These are phyloP conservation scores for Monosporascus sp. DNA, from an alignment of 2,329 filamentous ascomycete species.

Conservation along the genomic window DNA sequence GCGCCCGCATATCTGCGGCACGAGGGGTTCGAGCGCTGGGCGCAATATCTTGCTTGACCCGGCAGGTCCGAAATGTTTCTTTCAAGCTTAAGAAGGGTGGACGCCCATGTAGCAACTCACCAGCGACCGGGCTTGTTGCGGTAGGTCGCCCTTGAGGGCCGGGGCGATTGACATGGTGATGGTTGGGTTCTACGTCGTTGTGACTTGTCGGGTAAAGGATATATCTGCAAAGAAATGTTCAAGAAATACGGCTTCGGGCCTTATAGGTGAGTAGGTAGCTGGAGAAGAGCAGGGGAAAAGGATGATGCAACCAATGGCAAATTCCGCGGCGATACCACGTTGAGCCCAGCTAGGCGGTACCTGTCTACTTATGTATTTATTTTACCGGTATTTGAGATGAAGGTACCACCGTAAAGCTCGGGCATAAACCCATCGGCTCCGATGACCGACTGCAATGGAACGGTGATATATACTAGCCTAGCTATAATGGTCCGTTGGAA, in stretches of 20 bases:
- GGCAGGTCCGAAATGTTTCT: neutral
- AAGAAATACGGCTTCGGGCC: neutral
- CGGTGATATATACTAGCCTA: too few species aligned
- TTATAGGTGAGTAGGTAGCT: neutral
- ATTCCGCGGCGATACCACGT: slow-evolving; percentile 4
- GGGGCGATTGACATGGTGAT: slow-evolving; percentile 26
- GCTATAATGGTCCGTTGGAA: too few species aligned
- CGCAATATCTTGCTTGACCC: slow-evolving; percentile 7
- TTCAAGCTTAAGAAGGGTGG: too few species aligned
- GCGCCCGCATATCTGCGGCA: neutral
- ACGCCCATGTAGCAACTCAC: slow-evolving; percentile 30
- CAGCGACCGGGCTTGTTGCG: slow-evolving; percentile 53
- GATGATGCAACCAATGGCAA: slow-evolving; percentile 18
- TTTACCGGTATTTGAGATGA: slow-evolving; percentile 3
- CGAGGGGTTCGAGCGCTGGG: neutral
- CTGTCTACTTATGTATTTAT: slow-evolving; percentile 3
- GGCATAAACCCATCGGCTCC: slow-evolving; percentile 20
- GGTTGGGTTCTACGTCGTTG: neutral
- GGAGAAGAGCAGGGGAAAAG: neutral
- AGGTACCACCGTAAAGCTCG: slow-evolving; percentile 12
- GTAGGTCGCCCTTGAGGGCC: slow-evolving; percentile 47
- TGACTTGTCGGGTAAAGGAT: neutral
- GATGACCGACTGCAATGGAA: slow-evolving; percentile 8
- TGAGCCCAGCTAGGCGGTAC: slow-evolving; percentile 4
- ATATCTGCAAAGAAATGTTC: neutral